Base-by-base conservation (phyloP, 805 yeast species). In the Sugiyamaella valdiviana region DNA sequence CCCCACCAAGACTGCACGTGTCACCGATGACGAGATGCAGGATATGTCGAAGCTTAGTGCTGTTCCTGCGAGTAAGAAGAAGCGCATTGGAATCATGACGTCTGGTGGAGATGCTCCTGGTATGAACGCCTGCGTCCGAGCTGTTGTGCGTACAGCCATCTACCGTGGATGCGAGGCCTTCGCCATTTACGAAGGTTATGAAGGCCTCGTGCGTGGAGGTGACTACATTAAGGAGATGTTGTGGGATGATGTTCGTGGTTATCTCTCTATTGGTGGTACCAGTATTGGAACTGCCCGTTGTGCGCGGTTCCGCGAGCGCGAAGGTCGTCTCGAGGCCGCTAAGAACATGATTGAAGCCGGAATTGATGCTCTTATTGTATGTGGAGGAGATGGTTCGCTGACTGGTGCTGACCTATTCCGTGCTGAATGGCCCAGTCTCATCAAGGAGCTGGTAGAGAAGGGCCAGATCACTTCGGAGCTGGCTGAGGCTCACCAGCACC, bases 41-140 rank as follows among this genome's bases (percentile, higher is more conserved):
- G 32, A 26, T 7, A 23, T 29, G 3, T 23, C 40, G 5, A 39
- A 32, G 22, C 23, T 35, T 6, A 20, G 10, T 23, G 17, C 23
- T 41, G 43, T 47, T 10, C 42, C 46, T 16, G 52, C 21, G 20
- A 54, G 57, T 35, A 62, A 52, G 51, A 65, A 68, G 59, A 70
- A 80, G 67, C 79, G 80, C 57, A 86, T 93, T 55, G 99, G 95
- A 3, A 93, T 93, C 44, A 89, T 93, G 91, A 93, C 98, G 5
- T 87, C 96, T 1, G 99, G 99, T 59, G 99, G 99, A 68, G 99
- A 93, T 65, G 85, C 98, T 46, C 99, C 95, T 24, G 99, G 99
- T 61, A 93, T 93, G 99, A 88, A 89, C 68, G 91, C 97, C 3
- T 86, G 83, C 22, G 99, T 93, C 6, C 77, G 99, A 54, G 95